phyloP scores from a whole-genome alignment of 352 stramenopile genomes.

The Pythium myriotylum region DNA sequence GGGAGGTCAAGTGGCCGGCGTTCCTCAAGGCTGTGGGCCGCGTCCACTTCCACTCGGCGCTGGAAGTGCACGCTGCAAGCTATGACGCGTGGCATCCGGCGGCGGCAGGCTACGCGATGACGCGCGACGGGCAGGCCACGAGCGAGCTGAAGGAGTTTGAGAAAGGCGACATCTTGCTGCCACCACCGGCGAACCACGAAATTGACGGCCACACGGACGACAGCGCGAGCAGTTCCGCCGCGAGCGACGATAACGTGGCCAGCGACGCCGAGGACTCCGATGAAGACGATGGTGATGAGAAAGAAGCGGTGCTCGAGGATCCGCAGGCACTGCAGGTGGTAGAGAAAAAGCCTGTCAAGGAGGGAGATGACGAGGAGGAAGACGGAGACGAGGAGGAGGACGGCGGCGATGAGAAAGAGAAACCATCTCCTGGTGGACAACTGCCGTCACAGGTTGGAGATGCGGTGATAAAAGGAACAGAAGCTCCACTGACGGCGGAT shows the following conservation, averaged over 20 bases:
- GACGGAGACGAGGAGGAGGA: slow-evolving; percentile 16
- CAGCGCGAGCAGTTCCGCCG: slow-evolving; percentile 67
- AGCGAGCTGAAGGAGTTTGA: slow-evolving; percentile 40
- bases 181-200: slow-evolving; percentile 56
- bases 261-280: slow-evolving; percentile 26
- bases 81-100: slow-evolving; percentile 47
- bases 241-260: slow-evolving; percentile 48
- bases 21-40: slow-evolving; percentile 58
- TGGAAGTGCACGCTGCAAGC: slow-evolving; percentile 23
- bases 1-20: slow-evolving; percentile 50
- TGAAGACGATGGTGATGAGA: slow-evolving; percentile 18
- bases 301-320: neutral
- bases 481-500: slow-evolving; percentile 18
- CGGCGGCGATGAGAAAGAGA: slow-evolving; percentile 14
- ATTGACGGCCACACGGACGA: slow-evolving; percentile 83
- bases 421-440: neutral
- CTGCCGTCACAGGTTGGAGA: neutral
- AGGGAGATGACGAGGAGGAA: slow-evolving; percentile 18
- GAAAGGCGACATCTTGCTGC: slow-evolving; percentile 54
- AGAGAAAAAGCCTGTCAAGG: neutral
- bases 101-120: slow-evolving; percentile 58
- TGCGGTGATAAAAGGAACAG: neutral
- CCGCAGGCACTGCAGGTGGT: slow-evolving; percentile 9
- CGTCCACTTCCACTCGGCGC: slow-evolving; percentile 46
- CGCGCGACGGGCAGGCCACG: slow-evolving; percentile 29